Evolutionary conservation across 2,329 filamentous ascomycete species (phyloP), one percentile per base, ranked within the genome.

Genomic region (Ilyonectria robusta): DNA sequence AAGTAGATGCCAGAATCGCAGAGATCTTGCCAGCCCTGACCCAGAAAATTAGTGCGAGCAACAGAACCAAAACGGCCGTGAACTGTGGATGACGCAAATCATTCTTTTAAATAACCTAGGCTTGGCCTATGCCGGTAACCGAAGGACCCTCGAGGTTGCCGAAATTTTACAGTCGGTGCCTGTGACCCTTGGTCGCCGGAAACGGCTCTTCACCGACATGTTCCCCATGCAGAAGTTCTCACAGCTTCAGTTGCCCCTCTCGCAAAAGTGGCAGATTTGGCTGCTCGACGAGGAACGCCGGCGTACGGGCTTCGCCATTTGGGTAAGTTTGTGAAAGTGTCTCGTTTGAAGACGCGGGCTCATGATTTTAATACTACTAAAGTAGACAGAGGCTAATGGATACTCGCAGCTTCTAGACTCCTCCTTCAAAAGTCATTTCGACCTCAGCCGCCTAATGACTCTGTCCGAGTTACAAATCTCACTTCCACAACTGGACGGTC

Each of bases 221-320:
- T 58, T 58, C 17, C 55, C 55, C 5, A 21, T 37, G 3, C 42
- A 58, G 15, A 58, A 58, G 26, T 48, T 58, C 19, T 48, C 55
- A 1, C 21, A 37, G 44, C 31, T 58, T 10, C 55, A 58, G 35
- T 26, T 58, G 11, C 42, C 55, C 17, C 44, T 48, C n/a, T 37
- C 44, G 2, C 55, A 58, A 13, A 58, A 58, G 15, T 58, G 55
- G 55, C 55, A 58, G 17, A n/a, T 58, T 21, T 58, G 55, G 55
- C 4, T 58, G 7, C 29, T 58, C 9, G 55, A 58, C 9, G 55
- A 58, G 9, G 55, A 48, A 29, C 44, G 44, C 19, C 55, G 55
- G 5, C 55, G 55, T 15, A 31, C 55, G 15, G 55, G 55, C 19
- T 58, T 58, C 13, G 55, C 55, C 13, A 58, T 58, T 29, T 58